Evolutionary conservation across 2,329 filamentous ascomycete species (phyloP).

Genomic region (Aureobasidium zeae): DNA sequence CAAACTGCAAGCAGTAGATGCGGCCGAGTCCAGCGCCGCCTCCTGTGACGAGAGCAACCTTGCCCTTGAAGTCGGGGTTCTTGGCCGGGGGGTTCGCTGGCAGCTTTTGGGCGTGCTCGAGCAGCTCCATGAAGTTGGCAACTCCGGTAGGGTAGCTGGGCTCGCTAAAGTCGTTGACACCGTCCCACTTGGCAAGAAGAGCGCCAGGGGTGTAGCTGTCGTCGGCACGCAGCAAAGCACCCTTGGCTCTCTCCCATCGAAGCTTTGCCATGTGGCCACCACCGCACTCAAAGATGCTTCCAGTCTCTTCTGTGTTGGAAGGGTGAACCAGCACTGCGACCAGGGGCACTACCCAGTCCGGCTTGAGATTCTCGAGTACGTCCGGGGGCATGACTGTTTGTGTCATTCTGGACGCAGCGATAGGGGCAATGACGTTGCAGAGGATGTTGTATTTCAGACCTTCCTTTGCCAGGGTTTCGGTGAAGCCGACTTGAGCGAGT

Average conservation of each 20-base stretch:
- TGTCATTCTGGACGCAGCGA: conserved; percentile 92
- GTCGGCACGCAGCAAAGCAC: conserved; percentile 83
- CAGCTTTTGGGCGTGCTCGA: conserved; percentile 75
- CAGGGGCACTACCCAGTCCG: conserved; percentile 89
- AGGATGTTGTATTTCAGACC: conserved; percentile 97
- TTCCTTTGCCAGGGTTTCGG: conserved; percentile 95
- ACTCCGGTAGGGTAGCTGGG: conserved; percentile 75
- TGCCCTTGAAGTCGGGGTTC: conserved; percentile 71
- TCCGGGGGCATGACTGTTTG: conserved; percentile 94
- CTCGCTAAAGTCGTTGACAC: conserved; percentile 76
- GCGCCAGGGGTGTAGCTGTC: conserved; percentile 79
- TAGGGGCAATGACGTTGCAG: conserved; percentile 87
- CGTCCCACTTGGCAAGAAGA: conserved; percentile 79
- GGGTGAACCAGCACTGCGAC: conserved; percentile 83
- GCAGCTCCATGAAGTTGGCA: conserved; percentile 77
- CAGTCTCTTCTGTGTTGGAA: conserved; percentile 72
- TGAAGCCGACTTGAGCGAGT: conserved; percentile 90
- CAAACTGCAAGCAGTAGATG: conserved; percentile 79
- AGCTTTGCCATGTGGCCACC: conserved; percentile 88
- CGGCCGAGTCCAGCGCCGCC: conserved; percentile 85
- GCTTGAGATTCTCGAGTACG: conserved; percentile 72
- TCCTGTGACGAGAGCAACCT: conserved; percentile 79
- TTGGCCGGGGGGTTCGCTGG: conserved; percentile 62
- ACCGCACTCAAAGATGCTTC: conserved; percentile 86
- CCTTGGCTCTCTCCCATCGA: conserved; percentile 87